Evolutionary conservation across 2,329 filamentous ascomycete species (phyloP), one percentile per base, ranked within the genome.

Genomic region (Hypocrella siamensis): DNA sequence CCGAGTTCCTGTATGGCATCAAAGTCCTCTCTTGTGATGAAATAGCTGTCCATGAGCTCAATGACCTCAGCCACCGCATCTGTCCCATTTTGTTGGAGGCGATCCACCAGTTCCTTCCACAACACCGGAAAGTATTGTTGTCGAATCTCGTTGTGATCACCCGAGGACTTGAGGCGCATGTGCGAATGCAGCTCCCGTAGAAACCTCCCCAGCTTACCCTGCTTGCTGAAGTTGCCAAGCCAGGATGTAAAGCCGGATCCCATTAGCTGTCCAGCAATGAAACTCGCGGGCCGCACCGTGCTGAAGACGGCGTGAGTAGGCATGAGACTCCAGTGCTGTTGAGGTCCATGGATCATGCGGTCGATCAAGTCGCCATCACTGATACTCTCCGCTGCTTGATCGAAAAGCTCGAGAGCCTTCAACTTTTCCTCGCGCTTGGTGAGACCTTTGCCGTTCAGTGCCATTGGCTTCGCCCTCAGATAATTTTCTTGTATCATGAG

Each of bases 401-500:
- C 86, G 16, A 79, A 72, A 6, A 96, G 63, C 53, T 96, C 84
- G 6, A 98, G 66, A n/a, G 75, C 60, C 52, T 93, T 93, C 33
- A 94, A 60, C 18, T 72, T 78, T 39, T 76, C 68, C 51, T 88
- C 78, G 40, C 71, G 74, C 35, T 69, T 72, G 4, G 35, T 52
- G 49, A 75, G 78, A 15, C 60, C 56, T 29, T 61, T 58, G 31
- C 63, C 65, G 38, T 63, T 68, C 4, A 81, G 60, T 4, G 56
- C 65, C 38, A 75, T 66, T 3, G 90, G 90, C 38, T 76, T 82
- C 2, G 84, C 85, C 39, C 75, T 79, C 10, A 98, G 66, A 45
- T 98, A 98, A 49, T 98, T 98, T 54, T 98, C 92, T 52, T 98
- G 90, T 29, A 98, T 75, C 90, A 98, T 96, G 32, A 98, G 64